Conservation (phyloP, 345 rosid species). For the Cochlearia excelsa region DNA sequence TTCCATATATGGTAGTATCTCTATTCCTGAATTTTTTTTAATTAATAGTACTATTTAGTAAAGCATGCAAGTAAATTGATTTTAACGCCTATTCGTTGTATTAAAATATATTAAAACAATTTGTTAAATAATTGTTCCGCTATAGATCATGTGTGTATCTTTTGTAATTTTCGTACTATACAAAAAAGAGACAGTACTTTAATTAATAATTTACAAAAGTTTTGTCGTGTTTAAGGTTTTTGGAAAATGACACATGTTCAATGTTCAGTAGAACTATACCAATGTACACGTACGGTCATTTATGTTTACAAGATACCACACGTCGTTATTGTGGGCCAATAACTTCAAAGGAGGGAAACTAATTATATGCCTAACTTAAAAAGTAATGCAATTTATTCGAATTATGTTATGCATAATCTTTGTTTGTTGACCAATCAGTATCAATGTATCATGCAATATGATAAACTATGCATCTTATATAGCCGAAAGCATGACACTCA, state of each 20-base stretch:
- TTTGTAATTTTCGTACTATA: not conserved
- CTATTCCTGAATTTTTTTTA: constrained; percentile 48
- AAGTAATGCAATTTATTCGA: too few relatives aligned
- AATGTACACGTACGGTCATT: constrained; percentile 6
- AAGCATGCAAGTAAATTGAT: not conserved
- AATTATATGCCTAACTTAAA: too few relatives aligned
- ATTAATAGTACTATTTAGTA: not conserved
- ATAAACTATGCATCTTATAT: constrained; percentile 5
- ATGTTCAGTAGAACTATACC: too few relatives aligned
- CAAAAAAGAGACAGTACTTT: not conserved
- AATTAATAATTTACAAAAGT: too few relatives aligned
- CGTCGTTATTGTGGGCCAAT: not conserved
- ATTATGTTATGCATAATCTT: not conserved
- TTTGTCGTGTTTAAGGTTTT: too few relatives aligned
- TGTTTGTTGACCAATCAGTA: constrained; percentile 5
- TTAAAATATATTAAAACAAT: not conserved
- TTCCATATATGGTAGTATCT: constrained; percentile 57
- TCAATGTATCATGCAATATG: not conserved
- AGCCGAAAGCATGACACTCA: constrained; percentile 21
- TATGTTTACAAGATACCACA: constrained; percentile 14
- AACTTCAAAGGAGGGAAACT: too few relatives aligned
- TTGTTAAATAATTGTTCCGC: not conserved
- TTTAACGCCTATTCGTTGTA: not conserved
- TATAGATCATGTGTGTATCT: constrained; percentile 3
- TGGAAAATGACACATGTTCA: too few relatives aligned